Evolutionary conservation across 441 rosid species (phyloP).

Genomic region (Populus tomentosa): DNA sequence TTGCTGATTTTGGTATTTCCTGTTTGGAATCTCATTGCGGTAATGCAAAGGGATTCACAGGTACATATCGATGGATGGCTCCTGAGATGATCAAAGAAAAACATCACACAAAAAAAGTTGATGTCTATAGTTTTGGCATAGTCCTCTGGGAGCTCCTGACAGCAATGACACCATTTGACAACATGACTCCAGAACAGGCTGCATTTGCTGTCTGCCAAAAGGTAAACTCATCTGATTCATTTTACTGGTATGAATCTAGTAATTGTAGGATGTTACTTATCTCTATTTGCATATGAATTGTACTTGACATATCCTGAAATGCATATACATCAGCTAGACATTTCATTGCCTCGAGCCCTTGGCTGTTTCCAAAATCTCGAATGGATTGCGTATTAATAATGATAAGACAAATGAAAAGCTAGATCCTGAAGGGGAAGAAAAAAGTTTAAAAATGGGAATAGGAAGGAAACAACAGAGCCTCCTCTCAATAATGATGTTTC

Average conservation of each 20-base stretch:
- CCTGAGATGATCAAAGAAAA: conserved; percentile 27
- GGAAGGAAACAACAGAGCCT: background rate
- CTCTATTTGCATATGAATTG: background rate
- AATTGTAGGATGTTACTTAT: background rate
- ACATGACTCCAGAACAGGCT: conserved; percentile 83
- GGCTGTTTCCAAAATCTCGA: background rate
- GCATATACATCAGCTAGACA: background rate
- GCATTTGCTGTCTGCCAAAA: conserved; percentile 82
- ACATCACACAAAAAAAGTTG: conserved; percentile 71
- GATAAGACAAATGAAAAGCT: background rate
- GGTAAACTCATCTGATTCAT: conserved; percentile 34
- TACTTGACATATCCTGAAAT: background rate
- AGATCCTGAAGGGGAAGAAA: background rate
- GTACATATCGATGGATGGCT: conserved; percentile 89
- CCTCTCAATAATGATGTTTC: background rate
- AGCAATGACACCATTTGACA: conserved; percentile 60
- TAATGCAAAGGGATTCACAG: conserved; percentile 66
- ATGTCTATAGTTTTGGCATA: conserved; percentile 75
- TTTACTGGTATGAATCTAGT: background rate
- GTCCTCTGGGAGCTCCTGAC: conserved; percentile 82
- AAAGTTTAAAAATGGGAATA: background rate
- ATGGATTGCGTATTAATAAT: background rate
- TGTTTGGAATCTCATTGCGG: conserved; percentile 71
- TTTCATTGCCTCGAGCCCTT: background rate
- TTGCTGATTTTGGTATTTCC: conserved; percentile 77